A percentile compares a stretch with the other conserved stretches of the same genome.
Evolutionary conservation across 148 eudicot species (phyloP).

Genomic region (Fallopia convolvulus): DNA sequence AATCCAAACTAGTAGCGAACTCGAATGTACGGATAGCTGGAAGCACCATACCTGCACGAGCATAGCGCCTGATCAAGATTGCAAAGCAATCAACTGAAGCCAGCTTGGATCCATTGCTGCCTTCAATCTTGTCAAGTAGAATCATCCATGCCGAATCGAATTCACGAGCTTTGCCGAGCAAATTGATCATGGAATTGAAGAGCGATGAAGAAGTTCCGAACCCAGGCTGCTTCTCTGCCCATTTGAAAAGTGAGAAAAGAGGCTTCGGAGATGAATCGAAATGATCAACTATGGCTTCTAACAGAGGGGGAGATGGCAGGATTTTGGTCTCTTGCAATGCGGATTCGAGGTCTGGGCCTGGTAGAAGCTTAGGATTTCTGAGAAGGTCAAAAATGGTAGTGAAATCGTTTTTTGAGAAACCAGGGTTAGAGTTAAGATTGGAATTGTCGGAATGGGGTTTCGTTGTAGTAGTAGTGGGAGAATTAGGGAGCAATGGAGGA

Average conservation of each 20-base stretch:
- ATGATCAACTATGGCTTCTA: slow-evolving; percentile 32
- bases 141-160: slow-evolving; percentile 51
- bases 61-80: slow-evolving; percentile 55
- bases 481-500: slow-evolving; percentile 13
- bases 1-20: slow-evolving; percentile 37
- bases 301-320: slow-evolving; percentile 22
- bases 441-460: slow-evolving; percentile 18
- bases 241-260: slow-evolving; percentile 39
- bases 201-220: slow-evolving; percentile 19
- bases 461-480: slow-evolving; percentile 15
- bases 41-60: slow-evolving; percentile 46
- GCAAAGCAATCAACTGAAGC: slow-evolving; percentile 40
- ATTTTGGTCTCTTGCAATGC: slow-evolving; percentile 31
- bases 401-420: slow-evolving; percentile 22
- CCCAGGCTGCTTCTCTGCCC: slow-evolving; percentile 53
- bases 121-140: slow-evolving; percentile 27
- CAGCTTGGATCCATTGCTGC: slow-evolving; percentile 23
- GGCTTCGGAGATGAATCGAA: slow-evolving; percentile 46
- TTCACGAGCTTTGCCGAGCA: slow-evolving; percentile 49
- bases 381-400: slow-evolving; percentile 34
- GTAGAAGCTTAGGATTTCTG: slow-evolving; percentile 20
- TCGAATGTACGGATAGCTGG: slow-evolving; percentile 44
- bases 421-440: slow-evolving; percentile 20
- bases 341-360: slow-evolving; percentile 31
- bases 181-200: slow-evolving; percentile 54